Conservation (phyloP, 495 filamentous ascomycete genomes). For the Aspergillus nidulans region DNA sequence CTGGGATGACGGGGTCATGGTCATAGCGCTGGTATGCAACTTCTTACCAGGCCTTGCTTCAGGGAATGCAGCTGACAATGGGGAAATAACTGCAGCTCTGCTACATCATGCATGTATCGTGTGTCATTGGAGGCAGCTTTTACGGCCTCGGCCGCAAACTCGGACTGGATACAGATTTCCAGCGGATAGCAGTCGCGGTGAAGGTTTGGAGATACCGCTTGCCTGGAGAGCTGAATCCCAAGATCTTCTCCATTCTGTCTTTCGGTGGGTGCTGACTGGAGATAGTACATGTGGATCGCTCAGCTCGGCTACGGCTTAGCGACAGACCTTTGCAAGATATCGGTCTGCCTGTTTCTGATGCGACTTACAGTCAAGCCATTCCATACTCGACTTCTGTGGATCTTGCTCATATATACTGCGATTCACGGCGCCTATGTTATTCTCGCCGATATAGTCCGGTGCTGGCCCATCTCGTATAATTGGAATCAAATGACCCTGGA, state of each 20-base stretch:
- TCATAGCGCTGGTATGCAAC: slow-evolving; percentile 30
- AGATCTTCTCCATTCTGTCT: not conserved
- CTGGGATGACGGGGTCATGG: slow-evolving; percentile 40
- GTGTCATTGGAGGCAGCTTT: not conserved
- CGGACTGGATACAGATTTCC: not conserved
- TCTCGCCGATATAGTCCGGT: not conserved
- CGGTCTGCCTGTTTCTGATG: not conserved
- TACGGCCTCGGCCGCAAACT: not conserved
- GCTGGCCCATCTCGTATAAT: not conserved
- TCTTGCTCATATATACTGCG: not conserved
- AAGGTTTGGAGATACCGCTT: not conserved
- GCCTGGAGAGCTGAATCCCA: not conserved
- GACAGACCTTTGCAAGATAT: not conserved
- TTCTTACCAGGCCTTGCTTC: not conserved
- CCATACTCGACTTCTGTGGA: not conserved
- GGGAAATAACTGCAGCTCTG: not conserved
- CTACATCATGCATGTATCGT: not conserved
- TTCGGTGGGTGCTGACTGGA: not conserved
- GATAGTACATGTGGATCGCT: not conserved
- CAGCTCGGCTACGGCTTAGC: not conserved
- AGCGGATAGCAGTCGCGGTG: not conserved
- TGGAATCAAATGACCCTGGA: not conserved
- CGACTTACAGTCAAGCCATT: not conserved
- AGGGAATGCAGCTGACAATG: not conserved
- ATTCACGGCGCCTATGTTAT: not conserved